Percentiles rank a stretch among this genome's conserved stretches.
Evolutionary conservation across 2,329 filamentous ascomycete genomes (phyloP).

Genomic region (Phoma sp.): DNA sequence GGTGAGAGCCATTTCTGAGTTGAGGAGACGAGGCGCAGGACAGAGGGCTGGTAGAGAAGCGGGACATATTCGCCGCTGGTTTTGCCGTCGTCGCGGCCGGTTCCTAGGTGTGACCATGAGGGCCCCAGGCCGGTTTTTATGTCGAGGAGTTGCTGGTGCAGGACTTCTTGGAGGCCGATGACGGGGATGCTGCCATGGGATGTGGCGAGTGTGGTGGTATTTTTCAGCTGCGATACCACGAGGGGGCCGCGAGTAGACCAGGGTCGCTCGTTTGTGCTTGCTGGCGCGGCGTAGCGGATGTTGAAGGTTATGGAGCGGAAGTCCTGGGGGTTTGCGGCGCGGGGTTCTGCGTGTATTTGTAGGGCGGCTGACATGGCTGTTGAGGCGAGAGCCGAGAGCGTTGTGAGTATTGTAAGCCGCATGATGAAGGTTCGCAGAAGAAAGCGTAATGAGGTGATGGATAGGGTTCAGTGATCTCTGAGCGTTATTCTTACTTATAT

Average conservation of each 20-base stretch:
- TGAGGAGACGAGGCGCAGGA: constrained; percentile 65
- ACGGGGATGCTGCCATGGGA: constrained; percentile 57
- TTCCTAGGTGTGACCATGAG: constrained; percentile 66
- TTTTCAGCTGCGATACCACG: constrained; percentile 59
- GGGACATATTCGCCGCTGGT: constrained; percentile 77
- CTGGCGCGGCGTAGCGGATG: constrained; percentile 64
- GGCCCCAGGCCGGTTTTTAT: constrained; percentile 57
- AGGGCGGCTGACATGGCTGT: neutral
- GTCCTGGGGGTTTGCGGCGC: constrained; percentile 3
- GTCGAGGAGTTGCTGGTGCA: constrained; percentile 66
- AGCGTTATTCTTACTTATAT: too few relatives aligned
- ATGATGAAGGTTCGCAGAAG: too few relatives aligned
- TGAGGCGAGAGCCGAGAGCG: neutral
- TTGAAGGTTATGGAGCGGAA: constrained; percentile 64
- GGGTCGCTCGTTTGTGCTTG: constrained; percentile 60
- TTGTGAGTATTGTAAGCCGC: neutral
- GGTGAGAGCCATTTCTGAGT: constrained; percentile 76
- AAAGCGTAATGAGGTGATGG: too few relatives aligned
- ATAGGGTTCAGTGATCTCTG: too few relatives aligned
- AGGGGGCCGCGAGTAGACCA: constrained; percentile 65
- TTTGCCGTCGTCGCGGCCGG: constrained; percentile 69
- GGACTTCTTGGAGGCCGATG: constrained; percentile 72
- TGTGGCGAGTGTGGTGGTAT: constrained; percentile 56
- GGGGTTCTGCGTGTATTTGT: neutral
- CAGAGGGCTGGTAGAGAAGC: constrained; percentile 70